A percentile compares a stretch with the other conserved stretches of the same genome.
These are phyloP conservation scores for Trichoderma harzianum DNA, from an alignment of 2,329 filamentous ascomycete genomes.

Conservation along the genomic window DNA sequence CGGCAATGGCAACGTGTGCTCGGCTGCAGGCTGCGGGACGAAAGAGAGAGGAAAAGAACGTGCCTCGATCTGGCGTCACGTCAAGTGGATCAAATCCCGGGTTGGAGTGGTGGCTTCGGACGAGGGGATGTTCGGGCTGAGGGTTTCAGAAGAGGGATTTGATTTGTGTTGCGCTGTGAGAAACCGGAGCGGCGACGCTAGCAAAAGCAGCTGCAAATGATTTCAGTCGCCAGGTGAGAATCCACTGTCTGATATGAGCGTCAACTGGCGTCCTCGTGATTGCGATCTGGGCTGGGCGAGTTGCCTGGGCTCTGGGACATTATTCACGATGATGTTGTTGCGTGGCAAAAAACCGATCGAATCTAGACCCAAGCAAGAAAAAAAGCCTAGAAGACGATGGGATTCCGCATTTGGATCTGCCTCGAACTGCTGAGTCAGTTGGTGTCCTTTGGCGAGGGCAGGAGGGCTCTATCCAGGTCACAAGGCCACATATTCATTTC, in stretches of 20 bases:
- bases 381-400: neutral
- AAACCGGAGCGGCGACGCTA: constrained; percentile 3
- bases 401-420: neutral
- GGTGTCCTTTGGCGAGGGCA: neutral
- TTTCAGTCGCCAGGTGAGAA: neutral
- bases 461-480: neutral
- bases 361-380: neutral
- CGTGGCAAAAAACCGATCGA: neutral
- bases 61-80: constrained; percentile 15
- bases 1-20: constrained; percentile 17
- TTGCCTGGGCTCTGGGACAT: neutral
- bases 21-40: constrained; percentile 4
- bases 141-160: constrained; percentile 4
- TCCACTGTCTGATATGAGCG: neutral
- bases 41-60: neutral
- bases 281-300: neutral
- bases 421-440: neutral
- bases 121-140: constrained; percentile 23
- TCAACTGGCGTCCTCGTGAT: neutral
- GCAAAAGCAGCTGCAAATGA: neutral
- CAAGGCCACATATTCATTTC: neutral
- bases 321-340: constrained; percentile 12
- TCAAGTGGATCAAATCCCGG: constrained; percentile 9
- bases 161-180: neutral
- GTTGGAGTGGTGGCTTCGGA: constrained; percentile 23